phyloP scores from a whole-genome alignment of 768 basidiomycete species.

The Botryobasidium botryosum region DNA sequence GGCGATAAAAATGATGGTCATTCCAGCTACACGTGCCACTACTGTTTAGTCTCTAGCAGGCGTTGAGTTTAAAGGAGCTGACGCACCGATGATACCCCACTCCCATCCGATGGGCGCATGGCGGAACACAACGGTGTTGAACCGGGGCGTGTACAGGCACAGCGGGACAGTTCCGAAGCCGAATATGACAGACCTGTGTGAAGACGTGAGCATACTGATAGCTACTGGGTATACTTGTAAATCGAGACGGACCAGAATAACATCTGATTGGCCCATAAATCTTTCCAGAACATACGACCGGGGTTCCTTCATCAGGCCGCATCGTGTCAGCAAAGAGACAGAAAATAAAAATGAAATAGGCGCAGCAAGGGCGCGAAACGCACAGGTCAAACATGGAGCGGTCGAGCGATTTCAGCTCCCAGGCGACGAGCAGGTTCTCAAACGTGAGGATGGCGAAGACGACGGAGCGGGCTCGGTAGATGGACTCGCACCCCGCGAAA shows the following conservation, averaged over 20 bases:
- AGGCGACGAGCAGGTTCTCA: conserved; percentile 14
- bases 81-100: conserved; percentile 23
- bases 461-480: conserved; percentile 24
- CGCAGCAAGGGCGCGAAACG: conserved; percentile 19
- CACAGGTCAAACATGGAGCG: conserved; percentile 15
- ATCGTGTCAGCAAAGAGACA: not conserved
- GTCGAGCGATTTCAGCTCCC: too few relatives aligned
- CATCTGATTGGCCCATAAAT: conserved; percentile 21
- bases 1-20: conserved; percentile 15
- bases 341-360: conserved; percentile 12
- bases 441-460: conserved; percentile 19
- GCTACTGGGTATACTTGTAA: too few relatives aligned
- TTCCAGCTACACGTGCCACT: too few relatives aligned
- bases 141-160: conserved; percentile 23
- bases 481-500: conserved; percentile 19
- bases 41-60: too few relatives aligned
- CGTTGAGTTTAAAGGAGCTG: too few relatives aligned
- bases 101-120: conserved; percentile 21
- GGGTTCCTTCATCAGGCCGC: not conserved
- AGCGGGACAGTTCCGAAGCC: conserved; percentile 22
- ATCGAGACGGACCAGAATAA: conserved; percentile 20
- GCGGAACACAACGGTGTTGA: conserved; percentile 22
- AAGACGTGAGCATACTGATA: too few relatives aligned
- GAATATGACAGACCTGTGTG: too few relatives aligned
- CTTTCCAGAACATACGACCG: conserved; percentile 15